Evolutionary conservation across 2,329 filamentous ascomycete species (phyloP).

Genomic region (Albophoma yamanashiensis): DNA sequence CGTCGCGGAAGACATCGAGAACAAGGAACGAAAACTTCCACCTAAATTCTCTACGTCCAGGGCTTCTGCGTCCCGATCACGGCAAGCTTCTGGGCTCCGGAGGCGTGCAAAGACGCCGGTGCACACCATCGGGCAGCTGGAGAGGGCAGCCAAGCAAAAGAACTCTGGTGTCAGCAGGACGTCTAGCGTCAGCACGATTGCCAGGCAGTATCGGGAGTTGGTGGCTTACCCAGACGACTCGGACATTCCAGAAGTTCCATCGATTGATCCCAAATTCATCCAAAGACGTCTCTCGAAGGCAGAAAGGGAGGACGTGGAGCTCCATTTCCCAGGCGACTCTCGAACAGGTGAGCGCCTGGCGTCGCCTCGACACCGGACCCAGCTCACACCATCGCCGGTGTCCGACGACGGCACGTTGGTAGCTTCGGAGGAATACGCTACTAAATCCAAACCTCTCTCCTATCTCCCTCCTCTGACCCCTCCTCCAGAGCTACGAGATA

Average conservation of each 20-base stretch:
- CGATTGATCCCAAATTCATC: conserved; percentile 10
- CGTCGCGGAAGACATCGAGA: background rate
- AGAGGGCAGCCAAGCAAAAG: conserved; percentile 17
- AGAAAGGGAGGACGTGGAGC: background rate
- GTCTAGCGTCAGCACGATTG: conserved; percentile 35
- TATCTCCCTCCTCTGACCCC: conserved; percentile 24
- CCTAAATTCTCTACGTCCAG: background rate
- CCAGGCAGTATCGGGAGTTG: conserved; percentile 38
- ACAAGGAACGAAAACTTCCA: background rate
- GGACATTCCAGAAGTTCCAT: conserved; percentile 14
- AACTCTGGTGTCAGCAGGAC: conserved; percentile 18
- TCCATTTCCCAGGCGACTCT: background rate
- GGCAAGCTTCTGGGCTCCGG: conserved; percentile 21
- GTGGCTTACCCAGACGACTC: conserved; percentile 25
- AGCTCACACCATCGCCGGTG: conserved; percentile 17
- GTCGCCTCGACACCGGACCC: background rate
- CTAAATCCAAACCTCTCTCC: conserved; percentile 35
- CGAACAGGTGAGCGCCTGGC: background rate
- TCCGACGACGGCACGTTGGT: conserved; percentile 37
- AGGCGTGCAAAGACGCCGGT: conserved; percentile 42
- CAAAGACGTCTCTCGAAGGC: background rate
- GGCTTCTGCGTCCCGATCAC: background rate
- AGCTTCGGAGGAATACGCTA: conserved; percentile 34
- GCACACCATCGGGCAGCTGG: conserved; percentile 37
- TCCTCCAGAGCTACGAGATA: conserved; percentile 11